Percentiles rank a stretch among this genome's conserved stretches.
Evolutionary conservation across 169 alveolate species (phyloP).

Genomic region (Amoebophrya sp.): DNA sequence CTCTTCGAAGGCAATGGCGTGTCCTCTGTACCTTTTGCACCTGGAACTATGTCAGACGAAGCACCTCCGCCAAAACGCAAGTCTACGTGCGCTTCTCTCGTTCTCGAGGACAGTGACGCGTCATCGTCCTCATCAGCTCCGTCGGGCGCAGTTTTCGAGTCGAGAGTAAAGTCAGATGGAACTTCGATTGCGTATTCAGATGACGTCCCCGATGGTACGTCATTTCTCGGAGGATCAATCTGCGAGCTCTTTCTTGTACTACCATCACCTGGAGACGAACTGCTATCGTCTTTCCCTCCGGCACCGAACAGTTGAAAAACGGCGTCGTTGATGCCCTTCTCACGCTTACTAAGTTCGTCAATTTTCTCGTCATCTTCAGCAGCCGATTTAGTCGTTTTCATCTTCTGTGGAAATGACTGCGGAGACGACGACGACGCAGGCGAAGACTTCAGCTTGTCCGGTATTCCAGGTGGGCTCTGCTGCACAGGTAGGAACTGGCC

Average conservation of each 20-base stretch:
- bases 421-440: no score
- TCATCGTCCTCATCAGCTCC: background rate
- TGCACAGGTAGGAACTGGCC: no score
- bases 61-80: no score
- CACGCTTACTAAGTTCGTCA: background rate
- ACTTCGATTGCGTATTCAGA: background rate
- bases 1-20: no score
- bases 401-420: no score
- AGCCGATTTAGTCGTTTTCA: background rate
- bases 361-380: background rate
- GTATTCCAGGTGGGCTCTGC: no score
- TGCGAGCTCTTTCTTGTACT: no score
- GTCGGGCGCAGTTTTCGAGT: no score
- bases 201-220: background rate
- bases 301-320: background rate
- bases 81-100: background rate
- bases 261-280: background rate
- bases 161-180: background rate
- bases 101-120: background rate
- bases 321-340: constrained; percentile 12
- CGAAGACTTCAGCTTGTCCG: no score
- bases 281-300: background rate
- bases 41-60: no score
- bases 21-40: no score
- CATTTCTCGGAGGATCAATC: no score